These are phyloP conservation scores for Agaricus blazei DNA, from an alignment of 768 basidiomycete species.

Conservation along the genomic window DNA sequence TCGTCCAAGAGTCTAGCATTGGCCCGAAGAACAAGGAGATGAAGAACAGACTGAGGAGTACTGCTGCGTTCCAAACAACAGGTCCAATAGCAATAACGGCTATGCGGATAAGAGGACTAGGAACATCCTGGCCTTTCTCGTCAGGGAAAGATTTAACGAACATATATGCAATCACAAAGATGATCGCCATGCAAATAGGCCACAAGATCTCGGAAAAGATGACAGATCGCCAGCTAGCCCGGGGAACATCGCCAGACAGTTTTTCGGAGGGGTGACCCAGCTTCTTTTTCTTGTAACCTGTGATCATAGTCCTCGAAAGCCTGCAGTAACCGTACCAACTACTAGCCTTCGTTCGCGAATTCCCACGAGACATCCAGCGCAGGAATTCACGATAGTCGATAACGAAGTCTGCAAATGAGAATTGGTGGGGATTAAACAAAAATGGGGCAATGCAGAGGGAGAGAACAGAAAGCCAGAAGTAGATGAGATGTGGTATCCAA, in stretches of 20 bases:
- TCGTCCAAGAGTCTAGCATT: constrained; percentile 76
- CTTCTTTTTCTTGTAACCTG: constrained; percentile 99
- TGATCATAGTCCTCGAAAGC: constrained; percentile 93
- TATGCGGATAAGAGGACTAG: constrained; percentile 89
- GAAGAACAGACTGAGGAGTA: constrained; percentile 84
- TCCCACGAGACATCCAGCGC: constrained; percentile 99
- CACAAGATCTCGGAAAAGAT: constrained; percentile 79
- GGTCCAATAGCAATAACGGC: constrained; percentile 87
- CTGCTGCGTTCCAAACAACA: constrained; percentile 89
- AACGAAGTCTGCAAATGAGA: constrained; percentile 94
- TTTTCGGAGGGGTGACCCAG: constrained; percentile 98
- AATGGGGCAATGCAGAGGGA: constrained; percentile 96
- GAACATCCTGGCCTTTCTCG: constrained; percentile 50
- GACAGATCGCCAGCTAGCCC: constrained; percentile 83
- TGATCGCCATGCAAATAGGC: constrained; percentile 67
- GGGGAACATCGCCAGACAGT: constrained; percentile 88
- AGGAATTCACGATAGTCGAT: constrained; percentile 98
- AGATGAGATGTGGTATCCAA: constrained; percentile 93
- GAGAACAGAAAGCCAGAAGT: constrained; percentile 97
- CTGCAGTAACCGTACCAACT: constrained; percentile 99
- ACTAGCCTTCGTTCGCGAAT: constrained; percentile 93
- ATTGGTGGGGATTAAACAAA: constrained; percentile 99
- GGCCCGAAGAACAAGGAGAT: constrained; percentile 91
- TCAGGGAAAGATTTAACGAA: constrained; percentile 90
- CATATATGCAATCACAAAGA: constrained; percentile 86